Evolutionary conservation across 1,139 yeast genomes (phyloP).

Genomic region (Pichia sp.): DNA sequence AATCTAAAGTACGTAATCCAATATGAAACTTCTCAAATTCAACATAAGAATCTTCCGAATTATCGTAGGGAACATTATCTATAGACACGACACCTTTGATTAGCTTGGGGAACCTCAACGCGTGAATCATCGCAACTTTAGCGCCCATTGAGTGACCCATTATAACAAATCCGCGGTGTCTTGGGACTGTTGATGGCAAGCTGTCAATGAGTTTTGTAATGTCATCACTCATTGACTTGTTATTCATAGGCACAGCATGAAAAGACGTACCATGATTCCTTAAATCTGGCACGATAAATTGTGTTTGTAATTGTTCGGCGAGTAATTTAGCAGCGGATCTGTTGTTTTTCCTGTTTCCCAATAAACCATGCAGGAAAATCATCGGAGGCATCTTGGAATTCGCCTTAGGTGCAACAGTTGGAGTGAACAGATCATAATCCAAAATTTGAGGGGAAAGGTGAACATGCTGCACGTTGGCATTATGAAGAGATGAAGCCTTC

Average conservation of each 20-base stretch:
- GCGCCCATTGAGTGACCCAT: constrained; percentile 98
- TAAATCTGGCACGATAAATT: constrained; percentile 68
- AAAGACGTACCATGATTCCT: constrained; percentile 93
- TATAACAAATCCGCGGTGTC: constrained; percentile 36
- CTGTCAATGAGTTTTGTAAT: constrained; percentile 35
- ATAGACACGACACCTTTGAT: constrained; percentile 67
- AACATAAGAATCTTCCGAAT: constrained; percentile 22
- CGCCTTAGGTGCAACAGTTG: constrained; percentile 16
- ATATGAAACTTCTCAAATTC: constrained; percentile 29
- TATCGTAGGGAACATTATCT: constrained; percentile 75
- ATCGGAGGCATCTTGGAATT: constrained; percentile 43
- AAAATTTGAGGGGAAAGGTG: constrained; percentile 9
- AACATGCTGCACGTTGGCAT: background rate
- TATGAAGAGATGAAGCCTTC: background rate
- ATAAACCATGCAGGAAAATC: constrained; percentile 78
- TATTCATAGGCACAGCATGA: constrained; percentile 61
- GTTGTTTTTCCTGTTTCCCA: constrained; percentile 77
- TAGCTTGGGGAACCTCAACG: constrained; percentile 62
- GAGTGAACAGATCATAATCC: constrained; percentile 24
- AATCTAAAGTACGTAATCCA: constrained; percentile 20
- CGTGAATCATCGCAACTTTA: constrained; percentile 82
- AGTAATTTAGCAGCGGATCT: constrained; percentile 61
- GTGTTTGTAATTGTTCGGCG: constrained; percentile 34
- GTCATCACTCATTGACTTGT: constrained; percentile 76
- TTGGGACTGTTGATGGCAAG: constrained; percentile 14